phyloP scores from a whole-genome alignment of 345 rosid genomes.

The Rhodamnia argentea region DNA sequence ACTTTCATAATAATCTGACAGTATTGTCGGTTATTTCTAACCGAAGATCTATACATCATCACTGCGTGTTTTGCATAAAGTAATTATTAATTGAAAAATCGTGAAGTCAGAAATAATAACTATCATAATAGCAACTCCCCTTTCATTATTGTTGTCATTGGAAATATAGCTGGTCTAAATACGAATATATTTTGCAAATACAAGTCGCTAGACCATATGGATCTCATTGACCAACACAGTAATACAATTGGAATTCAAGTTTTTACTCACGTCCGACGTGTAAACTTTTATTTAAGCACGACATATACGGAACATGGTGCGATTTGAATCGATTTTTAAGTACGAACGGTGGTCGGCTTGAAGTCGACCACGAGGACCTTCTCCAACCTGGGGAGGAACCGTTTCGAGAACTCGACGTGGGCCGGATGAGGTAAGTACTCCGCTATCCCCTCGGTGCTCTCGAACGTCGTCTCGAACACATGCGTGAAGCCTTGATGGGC shows the following conservation, averaged over 20 bases:
- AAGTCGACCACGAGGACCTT: background rate
- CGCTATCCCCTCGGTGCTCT: background rate
- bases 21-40: no score
- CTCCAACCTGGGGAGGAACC: background rate
- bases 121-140: no score
- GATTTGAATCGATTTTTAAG: background rate
- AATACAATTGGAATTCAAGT: background rate
- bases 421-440: background rate
- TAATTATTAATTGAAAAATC: no score
- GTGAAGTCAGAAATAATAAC: no score
- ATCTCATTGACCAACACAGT: background rate
- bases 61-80: no score
- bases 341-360: background rate
- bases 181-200: background rate
- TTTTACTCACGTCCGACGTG: no score
- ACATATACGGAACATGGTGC: background rate
- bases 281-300: background rate
- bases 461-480: background rate
- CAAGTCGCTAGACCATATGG: background rate
- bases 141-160: no score
- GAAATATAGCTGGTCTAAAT: no score
- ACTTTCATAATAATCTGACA: no score
- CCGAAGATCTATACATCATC: no score
- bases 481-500: background rate
- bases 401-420: background rate